Base-by-base conservation (phyloP, 2,329 filamentous ascomycete genomes). In the Talaromyces verruculosus region DNA sequence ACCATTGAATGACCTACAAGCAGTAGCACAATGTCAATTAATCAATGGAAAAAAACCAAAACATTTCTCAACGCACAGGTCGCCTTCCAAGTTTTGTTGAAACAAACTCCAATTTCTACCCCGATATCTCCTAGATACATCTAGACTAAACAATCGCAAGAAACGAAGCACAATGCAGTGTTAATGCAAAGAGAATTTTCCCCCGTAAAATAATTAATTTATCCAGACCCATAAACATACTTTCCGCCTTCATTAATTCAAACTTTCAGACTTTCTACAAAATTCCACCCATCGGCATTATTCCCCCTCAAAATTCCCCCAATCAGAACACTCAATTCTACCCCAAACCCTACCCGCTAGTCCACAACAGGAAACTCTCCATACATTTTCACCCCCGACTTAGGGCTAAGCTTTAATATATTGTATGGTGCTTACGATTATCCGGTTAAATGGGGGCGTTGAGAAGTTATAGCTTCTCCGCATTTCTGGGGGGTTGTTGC, bases 211-310 rank as follows among this genome's bases (percentile, higher is more conserved):
- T 6, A 51, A 49, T n/a, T 11, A 49, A 17, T 28, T 51, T 15
- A 30, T 3, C 47, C 11, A 51, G 3, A 25, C 22, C 17, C 22
- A 17, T 28, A 51, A 28, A 51, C 47, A 30, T 51, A 30, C n/a
- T n/a, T 19, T 15, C 17, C 17, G 17, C n/a, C 49, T 33, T 30
- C 28, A 33, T 35, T 30, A 57, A 57, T 37, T 57, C 51, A 35
- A 35, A 35, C 51, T 19, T 57, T 35, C 11, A 2, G 49, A 35
- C 10, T 57, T 13, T 43, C 13, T 33, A 43, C 15, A 57, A 49
- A 53, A 57, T 41, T 55, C 58, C 64, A 53, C 41, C 64, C 64
- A 65, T 65, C 64, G 64, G 64, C 58, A 39, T 47, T 65, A 45
- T 47, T 49, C 11, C 19, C 45, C 6, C 17, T 11, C 49, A 37